These are phyloP conservation scores for Globisporangium heterothallicum DNA, from an alignment of 352 stramenopile species.

Conservation along the genomic window DNA sequence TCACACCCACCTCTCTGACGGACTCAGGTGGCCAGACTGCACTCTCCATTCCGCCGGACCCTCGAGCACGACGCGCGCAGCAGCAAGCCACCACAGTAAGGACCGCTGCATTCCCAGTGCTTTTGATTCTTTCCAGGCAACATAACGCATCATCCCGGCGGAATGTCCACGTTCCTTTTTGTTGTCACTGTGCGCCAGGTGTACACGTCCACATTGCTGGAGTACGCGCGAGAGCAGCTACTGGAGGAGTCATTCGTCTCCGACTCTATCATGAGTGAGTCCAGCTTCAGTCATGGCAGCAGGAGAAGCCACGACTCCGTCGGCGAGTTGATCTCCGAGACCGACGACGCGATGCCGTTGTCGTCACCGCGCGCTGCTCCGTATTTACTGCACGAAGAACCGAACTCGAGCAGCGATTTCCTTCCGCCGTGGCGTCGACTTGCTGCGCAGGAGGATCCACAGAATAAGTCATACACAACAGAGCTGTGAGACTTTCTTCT, in stretches of 20 bases:
- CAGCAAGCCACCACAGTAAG: slow-evolving; percentile 14
- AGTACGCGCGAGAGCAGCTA: slow-evolving; percentile 27
- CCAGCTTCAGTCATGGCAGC: slow-evolving; percentile 2
- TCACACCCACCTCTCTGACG: background rate
- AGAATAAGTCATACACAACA: background rate
- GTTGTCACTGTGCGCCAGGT: slow-evolving; percentile 5
- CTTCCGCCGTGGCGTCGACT: background rate
- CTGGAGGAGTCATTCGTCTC: slow-evolving; percentile 19
- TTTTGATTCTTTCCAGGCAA: background rate
- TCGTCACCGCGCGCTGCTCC: background rate
- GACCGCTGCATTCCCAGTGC: background rate
- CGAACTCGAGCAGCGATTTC: background rate
- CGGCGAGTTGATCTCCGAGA: background rate
- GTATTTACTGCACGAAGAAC: background rate
- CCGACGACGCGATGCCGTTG: background rate
- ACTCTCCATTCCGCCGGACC: slow-evolving; percentile 23
- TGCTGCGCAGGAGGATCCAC: background rate
- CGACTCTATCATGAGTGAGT: background rate
- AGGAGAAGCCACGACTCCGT: background rate
- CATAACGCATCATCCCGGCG: background rate
- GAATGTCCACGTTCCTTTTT: background rate
- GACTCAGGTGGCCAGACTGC: slow-evolving; percentile 22
- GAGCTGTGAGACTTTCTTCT: background rate
- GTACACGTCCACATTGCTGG: slow-evolving; percentile 28
- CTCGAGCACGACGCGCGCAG: slow-evolving; percentile 16